Evolutionary conservation across 176 grass and related monocot species (phyloP), one percentile per base, ranked within the genome.

Genomic region (Echinochloa phyllopogon): DNA sequence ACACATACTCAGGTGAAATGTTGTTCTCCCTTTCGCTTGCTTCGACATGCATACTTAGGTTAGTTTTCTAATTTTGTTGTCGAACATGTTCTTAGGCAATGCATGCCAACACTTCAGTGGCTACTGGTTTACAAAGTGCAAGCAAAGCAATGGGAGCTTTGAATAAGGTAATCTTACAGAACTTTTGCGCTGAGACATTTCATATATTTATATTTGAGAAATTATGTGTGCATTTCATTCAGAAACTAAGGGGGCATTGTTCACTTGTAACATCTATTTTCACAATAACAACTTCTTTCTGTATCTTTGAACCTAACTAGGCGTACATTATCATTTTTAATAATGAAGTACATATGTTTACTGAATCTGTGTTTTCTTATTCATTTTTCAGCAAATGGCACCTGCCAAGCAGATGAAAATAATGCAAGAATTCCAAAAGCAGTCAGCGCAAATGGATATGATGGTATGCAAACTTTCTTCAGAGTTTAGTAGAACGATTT

Each of bases 341-440:
- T 49, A 87, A 12, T 10, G 24, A 58, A 29, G 58, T 59, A 49
- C 33, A 75, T 37, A 74, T 80, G 8, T 85, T 65, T 55, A 80
- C 52, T 51, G 36, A 74, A 29, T 75, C 16, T 48, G 20, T 40
- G 36, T 33, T 59, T 59, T 24, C n/a, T 52, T 69, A 29, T 45
- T 53, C 74, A 83, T 37, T 83, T 64, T 84, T 82, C 77, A 99
- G 97, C 97, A 96, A 99, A 99, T 99, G 89, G 84, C 62, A 72
- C 97, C 97, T 87, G 88, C 94, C 17, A 91, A 94, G 75, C 97
- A 99, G 79, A 96, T 92, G 86, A 99, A 96, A 87, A 80, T 91
- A 69, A 88, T 99, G 88, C 86, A 99, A 89, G 97, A 99, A 63
- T 99, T 99, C 66, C 97, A 99, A 81, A 99, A 86, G 75, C 97